Base-by-base conservation (phyloP, 2,329 filamentous ascomycete species). In the Epichloe scottii region DNA sequence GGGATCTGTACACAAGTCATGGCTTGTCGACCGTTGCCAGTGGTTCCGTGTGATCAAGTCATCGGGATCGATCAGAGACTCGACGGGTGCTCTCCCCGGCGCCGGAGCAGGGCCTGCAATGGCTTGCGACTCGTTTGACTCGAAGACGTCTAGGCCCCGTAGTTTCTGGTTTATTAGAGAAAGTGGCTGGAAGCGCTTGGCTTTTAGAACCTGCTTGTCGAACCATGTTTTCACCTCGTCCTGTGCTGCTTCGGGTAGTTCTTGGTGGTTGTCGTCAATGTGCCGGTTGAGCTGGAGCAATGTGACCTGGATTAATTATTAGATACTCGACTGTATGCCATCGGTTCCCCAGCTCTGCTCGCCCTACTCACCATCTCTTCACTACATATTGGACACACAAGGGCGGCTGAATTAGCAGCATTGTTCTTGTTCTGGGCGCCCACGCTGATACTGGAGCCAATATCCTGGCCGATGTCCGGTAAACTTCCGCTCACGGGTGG, bases 141-240 rank as follows among this genome's bases (percentile, higher is more conserved):
- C 90, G 66, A 96, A 96, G 14, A 94, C 89, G 51, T 96, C 90
- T 42, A 96, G 75, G 10, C 89, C 89, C 53, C 93, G 89, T 21
- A 96, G 76, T 64, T 95, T 96, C 70, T 95, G 89, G 69, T 95
- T 95, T 60, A 96, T 79, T 4, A 95, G 77, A 1, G 89, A 90
- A 1, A 96, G 77, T 0, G 90, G 90, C 63, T 96, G 90, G 66
- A 96, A 95, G 57, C 84, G 84, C 68, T 93, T 95, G 11, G 90
- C 90, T 66, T 94, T 95, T 58, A 87, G 78, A 68, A 96, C 90
- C 68, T 95, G 90, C 63, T 88, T 86, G 71, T 94, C 88, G 70
- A 96, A 95, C 90, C 90, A 96, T 40, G 89, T 91, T 71, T 94
- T 94, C 60, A 95, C 89, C 68, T 96, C 89, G 67, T 95, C 88